Evolutionary conservation across 164 flowering plant species (phyloP), one percentile per base, ranked within the genome.

Genomic region (Umbellularia californica): DNA sequence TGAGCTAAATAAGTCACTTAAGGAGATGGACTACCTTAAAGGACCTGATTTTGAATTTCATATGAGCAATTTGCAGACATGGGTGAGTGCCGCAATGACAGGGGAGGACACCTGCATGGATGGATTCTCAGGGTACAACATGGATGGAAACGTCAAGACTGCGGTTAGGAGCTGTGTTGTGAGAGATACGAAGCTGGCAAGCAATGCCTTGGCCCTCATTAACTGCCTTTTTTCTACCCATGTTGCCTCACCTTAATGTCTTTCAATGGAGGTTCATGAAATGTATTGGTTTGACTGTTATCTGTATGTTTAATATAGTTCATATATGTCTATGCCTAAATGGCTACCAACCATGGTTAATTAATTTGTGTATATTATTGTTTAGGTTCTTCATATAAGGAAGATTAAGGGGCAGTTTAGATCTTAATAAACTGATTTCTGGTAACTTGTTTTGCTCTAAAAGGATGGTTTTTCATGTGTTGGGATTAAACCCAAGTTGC

Each of bases 1-100:
- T 24, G 86, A 87, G 82, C 84, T 90, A 4, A 77, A 79, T 22
- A 64, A 77, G 17, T 83, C 90, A 5, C 12, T 87, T 28, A 62
- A n/a, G n/a, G 89, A 84, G 58, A 75, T 87, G 89, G 71, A 60
- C 50, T 78, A 79, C 28, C 72, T 88, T 19, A 60, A 25, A 12
- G 84, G 81, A 3, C 78, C 81, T 1, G 83, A 86, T 14, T 79
- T 82, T 58, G 77, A 71, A n/a, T 58, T 72, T 10, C 65, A 87
- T 28, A 78, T 87, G 85, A 77, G 82, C 69, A 79, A 87, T 20
- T 78, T 89, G 1, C 75, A 83, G 84, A 90, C 92, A 1, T 88
- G 89, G 87, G 90, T 88, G 2, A 90, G 91, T 67, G 90, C 94
- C 1, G 91, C 91, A 1, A 70, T 90, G 66, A 83, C 94, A 0